phyloP scores from a whole-genome alignment of 352 stramenopile genomes.

The Pythium aristosporum region DNA sequence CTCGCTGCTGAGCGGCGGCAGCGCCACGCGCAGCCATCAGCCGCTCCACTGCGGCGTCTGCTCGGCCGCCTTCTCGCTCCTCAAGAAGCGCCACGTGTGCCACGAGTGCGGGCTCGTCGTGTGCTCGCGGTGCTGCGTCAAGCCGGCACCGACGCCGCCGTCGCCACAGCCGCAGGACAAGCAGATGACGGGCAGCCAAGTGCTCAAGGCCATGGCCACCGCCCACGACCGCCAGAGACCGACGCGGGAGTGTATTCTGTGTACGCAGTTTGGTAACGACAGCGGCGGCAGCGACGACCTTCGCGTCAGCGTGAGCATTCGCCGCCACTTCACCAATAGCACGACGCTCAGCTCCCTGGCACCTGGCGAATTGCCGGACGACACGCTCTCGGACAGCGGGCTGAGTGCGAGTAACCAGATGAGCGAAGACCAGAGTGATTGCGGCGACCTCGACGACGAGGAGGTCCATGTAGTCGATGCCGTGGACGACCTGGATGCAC shows the following conservation, averaged over 20 bases:
- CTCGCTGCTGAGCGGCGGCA: conserved; percentile 23
- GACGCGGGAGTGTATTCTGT: conserved; percentile 57
- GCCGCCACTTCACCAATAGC: conserved; percentile 32
- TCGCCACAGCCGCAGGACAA: background rate
- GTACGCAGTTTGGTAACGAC: conserved; percentile 50
- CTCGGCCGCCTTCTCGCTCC: conserved; percentile 54
- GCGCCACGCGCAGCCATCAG: conserved; percentile 18
- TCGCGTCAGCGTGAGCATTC: conserved; percentile 33
- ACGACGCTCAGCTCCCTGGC: conserved; percentile 25
- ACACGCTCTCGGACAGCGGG: conserved; percentile 18
- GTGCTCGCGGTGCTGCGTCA: conserved; percentile 57
- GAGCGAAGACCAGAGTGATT: conserved; percentile 3
- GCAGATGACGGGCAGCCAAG: background rate
- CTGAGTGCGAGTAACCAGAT: background rate
- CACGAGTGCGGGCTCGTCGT: conserved; percentile 46
- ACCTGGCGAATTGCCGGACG: conserved; percentile 19
- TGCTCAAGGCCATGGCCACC: background rate
- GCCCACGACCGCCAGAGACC: conserved; percentile 18
- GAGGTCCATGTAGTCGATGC: conserved; percentile 16
- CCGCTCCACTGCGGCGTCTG: conserved; percentile 53
- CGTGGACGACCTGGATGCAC: conserved; percentile 15
- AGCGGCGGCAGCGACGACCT: conserved; percentile 7
- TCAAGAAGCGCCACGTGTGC: conserved; percentile 63
- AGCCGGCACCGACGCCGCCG: background rate
- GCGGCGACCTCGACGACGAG: conserved; percentile 4